These are phyloP conservation scores for Lachnellula cervina DNA, from an alignment of 2,329 filamentous ascomycete genomes.

Conservation along the genomic window DNA sequence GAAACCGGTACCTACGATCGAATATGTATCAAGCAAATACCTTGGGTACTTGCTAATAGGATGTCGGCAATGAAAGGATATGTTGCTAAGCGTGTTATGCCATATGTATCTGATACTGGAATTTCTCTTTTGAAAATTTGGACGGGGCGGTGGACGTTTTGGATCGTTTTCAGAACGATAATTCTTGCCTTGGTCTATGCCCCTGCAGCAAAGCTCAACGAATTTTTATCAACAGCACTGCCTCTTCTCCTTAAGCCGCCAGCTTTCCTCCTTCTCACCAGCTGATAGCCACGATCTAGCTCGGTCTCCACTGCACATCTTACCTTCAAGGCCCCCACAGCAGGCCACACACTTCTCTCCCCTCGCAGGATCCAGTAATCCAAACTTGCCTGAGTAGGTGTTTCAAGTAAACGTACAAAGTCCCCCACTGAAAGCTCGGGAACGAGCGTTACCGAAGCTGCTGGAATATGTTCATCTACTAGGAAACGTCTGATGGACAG, in stretches of 20 bases:
- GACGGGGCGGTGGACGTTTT: too few species aligned
- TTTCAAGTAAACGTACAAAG: conserved; percentile 75
- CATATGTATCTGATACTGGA: too few species aligned
- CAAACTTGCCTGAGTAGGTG: conserved; percentile 68
- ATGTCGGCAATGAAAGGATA: too few species aligned
- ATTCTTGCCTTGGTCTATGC: background rate
- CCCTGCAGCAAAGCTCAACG: background rate
- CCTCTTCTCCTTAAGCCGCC: conserved; percentile 30
- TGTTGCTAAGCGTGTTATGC: too few species aligned
- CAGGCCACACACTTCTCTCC: conserved; percentile 87
- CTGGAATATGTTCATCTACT: conserved; percentile 77
- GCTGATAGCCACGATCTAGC: conserved; percentile 78
- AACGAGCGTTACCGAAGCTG: conserved; percentile 73
- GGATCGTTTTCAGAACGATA: too few species aligned
- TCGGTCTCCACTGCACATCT: conserved; percentile 83
- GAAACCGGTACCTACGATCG: too few species aligned
- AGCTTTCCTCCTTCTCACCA: conserved; percentile 54
- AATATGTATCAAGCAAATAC: too few species aligned
- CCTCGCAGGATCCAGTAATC: conserved; percentile 83
- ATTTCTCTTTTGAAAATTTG: too few species aligned
- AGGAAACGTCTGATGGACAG: conserved; percentile 67
- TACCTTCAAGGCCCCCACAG: conserved; percentile 74
- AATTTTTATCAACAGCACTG: conserved; percentile 25
- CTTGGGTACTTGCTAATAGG: too few species aligned
- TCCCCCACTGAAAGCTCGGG: conserved; percentile 70